A percentile compares a stretch with the other conserved stretches of the same genome.
These are phyloP conservation scores for Solanum hybrid DNA, from an alignment of 305 asterid genomes.

Conservation along the genomic window DNA sequence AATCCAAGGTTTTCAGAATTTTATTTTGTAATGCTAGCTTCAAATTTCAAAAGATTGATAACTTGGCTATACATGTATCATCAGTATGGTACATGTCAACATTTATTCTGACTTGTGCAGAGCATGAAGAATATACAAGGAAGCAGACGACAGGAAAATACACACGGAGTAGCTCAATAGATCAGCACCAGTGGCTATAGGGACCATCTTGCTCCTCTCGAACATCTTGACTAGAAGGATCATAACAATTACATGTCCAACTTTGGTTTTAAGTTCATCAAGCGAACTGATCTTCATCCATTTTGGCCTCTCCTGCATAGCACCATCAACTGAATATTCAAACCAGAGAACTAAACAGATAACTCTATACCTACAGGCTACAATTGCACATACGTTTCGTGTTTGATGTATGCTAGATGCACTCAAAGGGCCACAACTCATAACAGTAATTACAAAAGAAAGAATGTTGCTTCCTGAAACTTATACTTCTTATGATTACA, in stretches of 20 bases:
- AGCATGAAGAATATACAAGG: slow-evolving; percentile 76
- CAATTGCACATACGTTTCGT: background rate
- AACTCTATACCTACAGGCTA: background rate
- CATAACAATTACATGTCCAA: slow-evolving; percentile 93
- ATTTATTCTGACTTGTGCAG: slow-evolving; percentile 51
- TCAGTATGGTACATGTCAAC: background rate
- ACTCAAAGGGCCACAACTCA: background rate
- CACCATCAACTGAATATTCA: background rate
- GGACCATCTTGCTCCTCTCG: slow-evolving; percentile 93
- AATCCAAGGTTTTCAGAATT: background rate
- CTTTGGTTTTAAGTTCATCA: slow-evolving; percentile 82
- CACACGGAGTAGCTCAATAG: slow-evolving; percentile 71
- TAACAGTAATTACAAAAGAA: background rate
- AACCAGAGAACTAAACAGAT: background rate
- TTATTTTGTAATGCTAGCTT: background rate
- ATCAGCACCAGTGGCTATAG: slow-evolving; percentile 77
- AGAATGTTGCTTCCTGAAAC: background rate
- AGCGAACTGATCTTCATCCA: slow-evolving; percentile 96
- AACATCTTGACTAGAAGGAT: slow-evolving; percentile 97
- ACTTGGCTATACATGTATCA: background rate
- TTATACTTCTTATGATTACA: background rate
- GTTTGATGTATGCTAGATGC: background rate
- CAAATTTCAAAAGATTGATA: background rate
- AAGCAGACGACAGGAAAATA: slow-evolving; percentile 82
- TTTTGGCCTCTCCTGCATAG: slow-evolving; percentile 77